These are phyloP conservation scores for Candida tunisiensis DNA, from an alignment of 1,139 yeast genomes.

Conservation along the genomic window DNA sequence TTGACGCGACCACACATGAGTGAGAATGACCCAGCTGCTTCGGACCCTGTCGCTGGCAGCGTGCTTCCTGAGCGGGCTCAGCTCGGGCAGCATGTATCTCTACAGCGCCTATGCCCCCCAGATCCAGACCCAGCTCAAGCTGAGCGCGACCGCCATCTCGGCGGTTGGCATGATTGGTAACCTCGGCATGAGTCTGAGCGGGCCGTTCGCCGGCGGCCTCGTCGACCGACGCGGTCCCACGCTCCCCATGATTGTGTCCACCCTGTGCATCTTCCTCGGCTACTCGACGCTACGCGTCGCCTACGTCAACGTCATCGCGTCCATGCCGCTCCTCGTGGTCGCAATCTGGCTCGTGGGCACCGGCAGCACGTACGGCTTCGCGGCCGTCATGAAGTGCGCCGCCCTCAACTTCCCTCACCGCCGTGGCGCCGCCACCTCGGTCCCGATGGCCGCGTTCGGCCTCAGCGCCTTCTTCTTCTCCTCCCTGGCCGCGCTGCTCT, in stretches of 20 bases:
- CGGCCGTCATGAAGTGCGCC: constrained; percentile 25
- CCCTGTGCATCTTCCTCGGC: constrained; percentile 13
- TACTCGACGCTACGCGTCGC: constrained; percentile 14
- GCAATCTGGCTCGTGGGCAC: constrained; percentile 19
- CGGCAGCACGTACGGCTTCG: constrained; percentile 22
- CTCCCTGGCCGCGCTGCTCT: constrained; percentile 13
- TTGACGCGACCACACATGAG: no score
- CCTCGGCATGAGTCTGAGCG: constrained; percentile 40
- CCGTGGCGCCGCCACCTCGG: constrained; percentile 24
- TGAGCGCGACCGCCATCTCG: constrained; percentile 38
- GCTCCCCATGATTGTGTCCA: constrained; percentile 12
- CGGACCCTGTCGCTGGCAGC: constrained; percentile 9
- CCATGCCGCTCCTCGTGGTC: constrained; percentile 11
- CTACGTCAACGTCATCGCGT: constrained; percentile 8
- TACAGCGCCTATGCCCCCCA: constrained; percentile 55
- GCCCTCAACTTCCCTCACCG: constrained; percentile 22
- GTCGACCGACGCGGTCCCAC: constrained; percentile 43
- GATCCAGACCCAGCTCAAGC: constrained; percentile 32
- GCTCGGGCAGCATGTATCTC: constrained; percentile 45
- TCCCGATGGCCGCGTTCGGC: constrained; percentile 28
- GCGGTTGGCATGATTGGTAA: constrained; percentile 43
- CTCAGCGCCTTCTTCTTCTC: constrained; percentile 23
- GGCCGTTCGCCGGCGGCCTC: constrained; percentile 42
- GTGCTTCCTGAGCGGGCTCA: constrained; percentile 20
- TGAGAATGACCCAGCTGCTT: no score